Evolutionary conservation across 345 rosid species (phyloP).

Genomic region (Rhodamnia rubescens): DNA sequence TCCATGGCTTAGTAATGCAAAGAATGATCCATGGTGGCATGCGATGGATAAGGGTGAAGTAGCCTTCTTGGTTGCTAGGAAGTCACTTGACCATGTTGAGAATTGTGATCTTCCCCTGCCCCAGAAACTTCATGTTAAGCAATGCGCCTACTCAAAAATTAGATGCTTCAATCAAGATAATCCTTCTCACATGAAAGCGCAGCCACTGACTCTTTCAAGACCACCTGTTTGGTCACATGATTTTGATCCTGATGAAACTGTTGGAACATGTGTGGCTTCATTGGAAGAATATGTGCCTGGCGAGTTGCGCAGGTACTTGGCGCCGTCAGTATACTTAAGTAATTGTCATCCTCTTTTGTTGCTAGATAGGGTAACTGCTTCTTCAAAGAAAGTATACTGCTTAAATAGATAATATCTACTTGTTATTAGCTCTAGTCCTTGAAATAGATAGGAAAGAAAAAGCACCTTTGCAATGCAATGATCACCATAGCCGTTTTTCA

Average conservation of each 20-base stretch:
- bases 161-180: constrained; percentile 18
- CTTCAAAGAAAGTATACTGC: background rate
- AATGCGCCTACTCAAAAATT: constrained; percentile 21
- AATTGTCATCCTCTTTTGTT: background rate
- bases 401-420: background rate
- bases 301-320: background rate
- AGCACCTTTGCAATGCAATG: background rate
- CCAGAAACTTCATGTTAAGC: constrained; percentile 39
- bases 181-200: background rate
- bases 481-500: background rate
- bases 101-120: constrained; percentile 91
- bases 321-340: background rate
- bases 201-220: background rate
- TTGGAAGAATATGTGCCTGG: background rate
- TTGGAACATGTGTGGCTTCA: background rate
- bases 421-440: background rate
- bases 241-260: background rate
- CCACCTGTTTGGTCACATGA: background rate
- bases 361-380: background rate
- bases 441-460: background rate
- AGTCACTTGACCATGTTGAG: constrained; percentile 48
- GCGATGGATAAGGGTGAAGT: constrained; percentile 62
- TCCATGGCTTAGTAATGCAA: constrained; percentile 52
- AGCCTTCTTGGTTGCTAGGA: constrained; percentile 75
- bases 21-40: constrained; percentile 83